Evolutionary conservation across 768 basidiomycete species (phyloP).

Genomic region (Dioszegia hungarica): DNA sequence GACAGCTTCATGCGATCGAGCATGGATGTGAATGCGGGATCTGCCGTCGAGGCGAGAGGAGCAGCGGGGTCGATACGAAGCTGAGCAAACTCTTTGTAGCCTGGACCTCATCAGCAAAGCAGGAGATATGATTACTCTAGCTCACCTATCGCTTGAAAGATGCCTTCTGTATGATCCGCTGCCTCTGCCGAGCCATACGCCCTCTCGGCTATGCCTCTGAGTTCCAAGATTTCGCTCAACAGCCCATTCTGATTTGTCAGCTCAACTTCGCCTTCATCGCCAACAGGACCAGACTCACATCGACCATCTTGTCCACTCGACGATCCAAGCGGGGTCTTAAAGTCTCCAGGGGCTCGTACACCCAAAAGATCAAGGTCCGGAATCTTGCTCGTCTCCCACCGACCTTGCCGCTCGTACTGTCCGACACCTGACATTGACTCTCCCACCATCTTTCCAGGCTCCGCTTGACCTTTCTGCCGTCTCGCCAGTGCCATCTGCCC

Average conservation of each 20-base stretch:
- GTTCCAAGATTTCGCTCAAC: slow-evolving; percentile 65
- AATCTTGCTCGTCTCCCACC: slow-evolving; percentile 56
- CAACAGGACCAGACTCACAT: slow-evolving; percentile 53
- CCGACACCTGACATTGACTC: no score
- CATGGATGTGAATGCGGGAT: slow-evolving; percentile 55
- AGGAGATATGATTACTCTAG: neutral
- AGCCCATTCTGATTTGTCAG: slow-evolving; percentile 61
- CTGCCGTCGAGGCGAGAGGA: slow-evolving; percentile 8
- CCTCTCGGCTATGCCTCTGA: slow-evolving; percentile 49
- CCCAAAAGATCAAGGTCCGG: slow-evolving; percentile 82
- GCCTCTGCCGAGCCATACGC: slow-evolving; percentile 32
- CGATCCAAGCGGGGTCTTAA: slow-evolving; percentile 67
- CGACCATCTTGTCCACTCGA: slow-evolving; percentile 84
- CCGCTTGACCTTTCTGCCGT: slow-evolving; percentile 81
- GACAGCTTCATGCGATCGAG: slow-evolving; percentile 76
- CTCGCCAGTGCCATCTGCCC: slow-evolving; percentile 90
- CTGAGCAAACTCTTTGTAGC: slow-evolving; percentile 85
- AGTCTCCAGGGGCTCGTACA: slow-evolving; percentile 65
- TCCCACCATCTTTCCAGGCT: slow-evolving; percentile 73
- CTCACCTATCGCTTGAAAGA: slow-evolving; percentile 89
- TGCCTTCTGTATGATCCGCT: slow-evolving; percentile 56
- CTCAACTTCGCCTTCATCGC: neutral
- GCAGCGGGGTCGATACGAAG: slow-evolving; percentile 50
- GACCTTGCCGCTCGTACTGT: slow-evolving; percentile 24
- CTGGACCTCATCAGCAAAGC: slow-evolving; percentile 53